Percentiles rank a stretch among this genome's conserved stretches.
phyloP scores from a whole-genome alignment of 306 rosid species.

The Prinsepia uniflora region DNA sequence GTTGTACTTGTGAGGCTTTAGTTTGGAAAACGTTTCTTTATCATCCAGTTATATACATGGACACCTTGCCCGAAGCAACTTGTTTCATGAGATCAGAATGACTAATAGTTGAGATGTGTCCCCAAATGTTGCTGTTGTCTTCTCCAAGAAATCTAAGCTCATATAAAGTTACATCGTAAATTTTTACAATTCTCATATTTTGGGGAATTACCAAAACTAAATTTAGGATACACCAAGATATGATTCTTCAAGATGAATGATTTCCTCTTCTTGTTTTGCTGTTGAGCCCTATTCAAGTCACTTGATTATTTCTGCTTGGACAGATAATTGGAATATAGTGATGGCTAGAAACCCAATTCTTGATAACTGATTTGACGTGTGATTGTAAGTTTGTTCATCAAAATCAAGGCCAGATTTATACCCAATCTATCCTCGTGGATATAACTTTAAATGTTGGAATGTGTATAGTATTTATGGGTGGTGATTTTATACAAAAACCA shows the following conservation, averaged over 20 bases:
- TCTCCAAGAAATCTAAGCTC: no score
- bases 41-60: not conserved
- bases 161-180: no score
- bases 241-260: not conserved
- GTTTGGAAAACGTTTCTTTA: conserved; percentile 1
- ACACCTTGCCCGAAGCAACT: not conserved
- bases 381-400: not conserved
- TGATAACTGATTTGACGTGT: not conserved
- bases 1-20: conserved; percentile 32
- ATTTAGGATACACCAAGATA: not conserved
- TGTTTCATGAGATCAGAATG: not conserved
- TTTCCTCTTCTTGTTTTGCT: not conserved
- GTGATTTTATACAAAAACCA: not conserved
- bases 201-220: not conserved
- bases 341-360: not conserved
- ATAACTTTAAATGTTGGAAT: not conserved
- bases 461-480: not conserved
- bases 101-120: not conserved
- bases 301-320: not conserved
- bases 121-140: no score
- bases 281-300: not conserved
- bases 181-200: no score
- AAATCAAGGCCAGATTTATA: no score
- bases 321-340: not conserved
- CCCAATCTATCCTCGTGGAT: not conserved